Evolutionary conservation across 177 flowering plant species (phyloP), one percentile per base, ranked within the genome.

Genomic region (Vitis hybrid): DNA sequence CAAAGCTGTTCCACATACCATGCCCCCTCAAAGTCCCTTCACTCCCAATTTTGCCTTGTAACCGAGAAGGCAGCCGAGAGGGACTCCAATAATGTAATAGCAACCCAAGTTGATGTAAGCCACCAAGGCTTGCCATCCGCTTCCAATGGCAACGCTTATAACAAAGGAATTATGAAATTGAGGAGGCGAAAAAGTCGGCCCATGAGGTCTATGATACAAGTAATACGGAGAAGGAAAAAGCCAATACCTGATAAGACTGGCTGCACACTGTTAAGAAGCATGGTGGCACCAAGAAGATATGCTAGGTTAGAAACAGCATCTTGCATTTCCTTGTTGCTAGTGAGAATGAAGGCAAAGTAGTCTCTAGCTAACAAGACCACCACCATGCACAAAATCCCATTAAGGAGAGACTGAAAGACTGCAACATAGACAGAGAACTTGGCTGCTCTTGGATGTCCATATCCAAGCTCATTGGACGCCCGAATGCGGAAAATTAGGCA

Each of bases 1-100:
- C 50, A 88, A 64, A 19, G 79, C 80, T 49, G 79, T 74, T 75
- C 90, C 90, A 56, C 73, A 69, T 15, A 86, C 81, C 86, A 88
- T 85, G 18, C 90, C 92, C 1, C 57, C 74, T 90, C 92, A 86
- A 16, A 86, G 65, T 61, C 90, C 92, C 91, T 86, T 21, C n/a
- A 67, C 46, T 24, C 88, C 88, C 27, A 79, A 52, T 5, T 80
- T 56, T 24, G 75, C 75, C 57, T 6, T 65, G 57, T 81, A 85
- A 21, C 90, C 90, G 15, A 87, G 83, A 66, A 85, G n/a, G 64
- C 32, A 77, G 18, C 87, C 90, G 5, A 87, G 70, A 27, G 90
- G 90, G 4, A 86, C 79, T 18, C 90, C 90, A 60, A 86, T 75
- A 21, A 81, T 24, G 67, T 86, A 84, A 50, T 86, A 86, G 21